A percentile compares a stretch with the other conserved stretches of the same genome.
phyloP scores from a whole-genome alignment of 495 filamentous ascomycete genomes.

The Penicillium nucicola region DNA sequence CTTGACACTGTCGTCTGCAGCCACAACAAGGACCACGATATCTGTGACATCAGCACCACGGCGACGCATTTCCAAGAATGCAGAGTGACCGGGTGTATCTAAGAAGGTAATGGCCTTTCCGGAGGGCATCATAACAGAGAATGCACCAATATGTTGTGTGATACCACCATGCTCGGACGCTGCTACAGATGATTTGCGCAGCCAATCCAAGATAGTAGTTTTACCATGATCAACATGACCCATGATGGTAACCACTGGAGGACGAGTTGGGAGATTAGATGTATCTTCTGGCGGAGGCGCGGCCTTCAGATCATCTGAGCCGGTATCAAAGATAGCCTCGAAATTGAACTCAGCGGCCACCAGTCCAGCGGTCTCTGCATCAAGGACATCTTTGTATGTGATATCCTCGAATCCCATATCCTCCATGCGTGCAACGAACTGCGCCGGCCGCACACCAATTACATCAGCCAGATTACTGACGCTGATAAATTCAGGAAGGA shows the following conservation, averaged over 20 bases:
- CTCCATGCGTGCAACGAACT: conserved; percentile 72
- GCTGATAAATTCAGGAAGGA: conserved; percentile 87
- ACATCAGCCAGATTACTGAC: conserved; percentile 79
- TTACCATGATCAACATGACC: conserved; percentile 99
- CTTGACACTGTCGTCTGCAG: conserved; percentile 96
- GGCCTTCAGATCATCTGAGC: conserved; percentile 69
- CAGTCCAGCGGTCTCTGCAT: conserved; percentile 84
- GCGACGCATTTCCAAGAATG: conserved; percentile 93
- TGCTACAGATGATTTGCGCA: conserved; percentile 89
- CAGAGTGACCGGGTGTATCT: conserved; percentile 94
- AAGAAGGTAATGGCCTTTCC: conserved; percentile 93
- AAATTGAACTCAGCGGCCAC: conserved; percentile 92
- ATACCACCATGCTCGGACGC: conserved; percentile 94
- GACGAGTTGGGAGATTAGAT: conserved; percentile 65
- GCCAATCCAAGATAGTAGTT: conserved; percentile 91
- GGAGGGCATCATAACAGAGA: conserved; percentile 80
- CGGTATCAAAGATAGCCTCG: conserved; percentile 77
- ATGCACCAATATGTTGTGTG: conserved; percentile 99
- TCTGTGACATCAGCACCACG: conserved; percentile 95
- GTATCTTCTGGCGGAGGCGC: conserved; percentile 66
- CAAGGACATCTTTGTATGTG: conserved; percentile 74
- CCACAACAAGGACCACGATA: conserved; percentile 93
- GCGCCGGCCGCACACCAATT: conserved; percentile 65
- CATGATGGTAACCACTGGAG: conserved; percentile 99
- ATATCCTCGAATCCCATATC: conserved; percentile 78